A percentile compares a stretch with the other conserved stretches of the same genome.
phyloP scores from a whole-genome alignment of 352 stramenopile genomes.

The Pythium scleroteichum region DNA sequence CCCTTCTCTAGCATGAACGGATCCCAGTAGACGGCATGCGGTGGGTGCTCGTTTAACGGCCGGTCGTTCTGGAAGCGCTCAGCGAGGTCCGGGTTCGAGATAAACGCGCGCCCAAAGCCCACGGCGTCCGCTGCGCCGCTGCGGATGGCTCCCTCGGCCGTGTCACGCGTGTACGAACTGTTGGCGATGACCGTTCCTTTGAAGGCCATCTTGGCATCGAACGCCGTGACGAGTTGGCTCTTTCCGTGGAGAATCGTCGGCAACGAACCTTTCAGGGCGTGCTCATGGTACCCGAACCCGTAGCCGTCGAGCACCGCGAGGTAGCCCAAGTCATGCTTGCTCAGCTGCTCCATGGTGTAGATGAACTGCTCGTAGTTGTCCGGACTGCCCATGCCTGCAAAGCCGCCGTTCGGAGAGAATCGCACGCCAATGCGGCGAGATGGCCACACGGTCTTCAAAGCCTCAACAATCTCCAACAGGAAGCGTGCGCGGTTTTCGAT shows the following conservation, averaged over 20 bases:
- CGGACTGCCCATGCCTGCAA: slow-evolving; percentile 34
- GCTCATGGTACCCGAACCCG: slow-evolving; percentile 37
- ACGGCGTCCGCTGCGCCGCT: slow-evolving; percentile 31
- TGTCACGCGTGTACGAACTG: slow-evolving; percentile 34
- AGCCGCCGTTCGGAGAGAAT: slow-evolving; percentile 22
- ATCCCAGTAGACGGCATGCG: slow-evolving; percentile 8
- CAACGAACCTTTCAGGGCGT: too few species aligned
- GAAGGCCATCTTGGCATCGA: slow-evolving; percentile 35
- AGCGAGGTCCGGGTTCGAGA: slow-evolving; percentile 45
- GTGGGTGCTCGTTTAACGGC: slow-evolving; percentile 27
- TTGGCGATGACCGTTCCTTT: slow-evolving; percentile 45
- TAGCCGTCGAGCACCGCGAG: slow-evolving; percentile 39
- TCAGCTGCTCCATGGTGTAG: slow-evolving; percentile 42
- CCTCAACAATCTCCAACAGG: slow-evolving; percentile 50
- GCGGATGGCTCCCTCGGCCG: slow-evolving; percentile 25
- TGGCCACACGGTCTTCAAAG: slow-evolving; percentile 11
- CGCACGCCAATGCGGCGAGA: slow-evolving; percentile 14
- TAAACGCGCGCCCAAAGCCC: slow-evolving; percentile 38
- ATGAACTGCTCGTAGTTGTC: slow-evolving; percentile 53
- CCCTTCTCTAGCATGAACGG: not conserved
- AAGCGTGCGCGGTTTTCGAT: slow-evolving; percentile 63
- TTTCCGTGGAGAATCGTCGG: slow-evolving; percentile 32
- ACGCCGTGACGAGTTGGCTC: slow-evolving; percentile 27
- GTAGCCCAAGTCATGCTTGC: slow-evolving; percentile 37
- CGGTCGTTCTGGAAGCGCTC: slow-evolving; percentile 31